Percentiles rank a stretch among this genome's conserved stretches.
Conservation (phyloP, 202 grass and related monocot species). For the Carex arenaria region DNA sequence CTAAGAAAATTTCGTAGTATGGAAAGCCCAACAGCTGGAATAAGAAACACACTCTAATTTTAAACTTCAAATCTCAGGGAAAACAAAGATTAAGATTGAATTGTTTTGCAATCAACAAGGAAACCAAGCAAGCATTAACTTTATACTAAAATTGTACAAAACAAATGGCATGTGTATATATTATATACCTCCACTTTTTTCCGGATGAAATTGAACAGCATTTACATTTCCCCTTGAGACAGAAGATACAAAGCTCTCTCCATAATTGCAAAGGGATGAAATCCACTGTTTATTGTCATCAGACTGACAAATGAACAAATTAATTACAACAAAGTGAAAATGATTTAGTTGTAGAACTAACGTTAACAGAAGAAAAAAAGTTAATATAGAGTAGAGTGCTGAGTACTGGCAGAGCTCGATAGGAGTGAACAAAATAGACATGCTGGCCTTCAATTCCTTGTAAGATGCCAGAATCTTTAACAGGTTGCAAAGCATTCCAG, state of each 20-base stretch:
- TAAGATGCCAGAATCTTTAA: conserved; percentile 75
- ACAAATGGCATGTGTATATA: background rate
- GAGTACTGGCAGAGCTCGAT: conserved; percentile 59
- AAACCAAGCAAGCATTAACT: background rate
- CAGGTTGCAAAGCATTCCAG: conserved; percentile 72
- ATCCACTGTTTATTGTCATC: conserved; percentile 83
- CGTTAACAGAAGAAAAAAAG: background rate
- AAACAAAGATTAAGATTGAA: background rate
- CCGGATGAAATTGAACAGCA: conserved; percentile 92
- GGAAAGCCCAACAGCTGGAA: conserved; percentile 74
- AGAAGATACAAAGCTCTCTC: conserved; percentile 75
- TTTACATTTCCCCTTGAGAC: conserved; percentile 86
- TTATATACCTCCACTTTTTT: conserved; percentile 88
- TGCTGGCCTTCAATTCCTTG: conserved; percentile 68
- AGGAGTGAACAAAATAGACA: conserved; percentile 99
- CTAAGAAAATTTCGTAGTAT: conserved; percentile 76
- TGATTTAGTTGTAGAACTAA: background rate
- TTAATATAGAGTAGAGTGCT: background rate
- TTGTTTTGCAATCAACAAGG: background rate
- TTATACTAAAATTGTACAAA: background rate
- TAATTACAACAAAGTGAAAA: background rate
- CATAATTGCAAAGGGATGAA: conserved; percentile 82
- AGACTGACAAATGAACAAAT: conserved; percentile 50
- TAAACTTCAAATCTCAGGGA: background rate
- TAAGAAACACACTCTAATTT: background rate